These are phyloP conservation scores for Protomyces lactucae-debilis DNA, from an alignment of 1,139 yeast genomes.

Conservation along the genomic window DNA sequence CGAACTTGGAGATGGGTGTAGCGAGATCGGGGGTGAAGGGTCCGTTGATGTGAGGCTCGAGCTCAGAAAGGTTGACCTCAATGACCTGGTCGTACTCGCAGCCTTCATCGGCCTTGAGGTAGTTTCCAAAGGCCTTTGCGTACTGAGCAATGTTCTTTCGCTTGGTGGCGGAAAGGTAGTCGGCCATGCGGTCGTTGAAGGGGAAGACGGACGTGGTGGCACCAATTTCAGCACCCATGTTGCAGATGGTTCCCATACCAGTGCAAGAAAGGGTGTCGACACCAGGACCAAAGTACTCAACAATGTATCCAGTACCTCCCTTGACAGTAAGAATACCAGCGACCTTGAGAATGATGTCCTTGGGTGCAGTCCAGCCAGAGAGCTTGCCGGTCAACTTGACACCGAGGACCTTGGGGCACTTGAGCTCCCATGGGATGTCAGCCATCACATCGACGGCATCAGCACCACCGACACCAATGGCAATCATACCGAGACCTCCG, in stretches of 20 bases:
- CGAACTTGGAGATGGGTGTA: slow-evolving; percentile 90
- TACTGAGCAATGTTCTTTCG: slow-evolving; percentile 79
- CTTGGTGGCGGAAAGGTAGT: slow-evolving; percentile 82
- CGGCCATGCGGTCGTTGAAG: slow-evolving; percentile 83
- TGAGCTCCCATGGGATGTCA: slow-evolving; percentile 93
- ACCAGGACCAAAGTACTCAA: slow-evolving; percentile 97
- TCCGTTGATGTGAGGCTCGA: slow-evolving; percentile 97
- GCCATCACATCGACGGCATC: slow-evolving; percentile 99
- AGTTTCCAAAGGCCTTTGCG: slow-evolving; percentile 58
- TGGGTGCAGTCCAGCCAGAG: slow-evolving; percentile 98
- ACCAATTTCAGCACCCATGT: slow-evolving; percentile 99
- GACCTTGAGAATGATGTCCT: slow-evolving; percentile 89
- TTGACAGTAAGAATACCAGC: slow-evolving; percentile 97
- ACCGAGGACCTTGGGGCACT: slow-evolving; percentile 97
- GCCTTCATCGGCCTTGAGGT: slow-evolving; percentile 86
- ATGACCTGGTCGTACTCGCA: slow-evolving; percentile 93
- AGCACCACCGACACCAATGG: slow-evolving; percentile 99
- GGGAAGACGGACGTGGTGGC: slow-evolving; percentile 99
- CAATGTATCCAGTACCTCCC: slow-evolving; percentile 98
- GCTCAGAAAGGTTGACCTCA: slow-evolving; percentile 88
- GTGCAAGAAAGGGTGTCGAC: slow-evolving; percentile 93
- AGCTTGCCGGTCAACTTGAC: slow-evolving; percentile 93
- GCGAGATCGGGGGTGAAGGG: slow-evolving; percentile 99
- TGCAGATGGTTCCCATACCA: slow-evolving; percentile 99
- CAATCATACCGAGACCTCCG: slow-evolving; percentile 98